Evolutionary conservation across 1,139 yeast species (phyloP).

Genomic region (Protomyces gravidus): DNA sequence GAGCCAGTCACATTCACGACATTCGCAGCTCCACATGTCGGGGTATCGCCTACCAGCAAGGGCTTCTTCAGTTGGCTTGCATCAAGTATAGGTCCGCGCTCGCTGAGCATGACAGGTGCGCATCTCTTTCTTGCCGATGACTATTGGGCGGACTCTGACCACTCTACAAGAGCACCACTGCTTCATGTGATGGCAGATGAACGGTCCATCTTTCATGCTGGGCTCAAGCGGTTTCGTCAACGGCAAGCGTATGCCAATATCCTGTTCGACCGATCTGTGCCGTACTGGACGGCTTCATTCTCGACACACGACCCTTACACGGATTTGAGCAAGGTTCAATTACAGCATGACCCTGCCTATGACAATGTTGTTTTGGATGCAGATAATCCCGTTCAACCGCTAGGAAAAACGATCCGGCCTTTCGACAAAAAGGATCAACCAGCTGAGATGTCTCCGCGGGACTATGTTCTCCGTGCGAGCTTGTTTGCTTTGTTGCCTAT

Average conservation of each 20-base stretch:
- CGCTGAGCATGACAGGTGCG: conserved; percentile 69
- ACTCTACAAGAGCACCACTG: conserved; percentile 45
- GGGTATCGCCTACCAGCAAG: conserved; percentile 50
- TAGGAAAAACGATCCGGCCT: conserved; percentile 1
- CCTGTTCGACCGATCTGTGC: conserved; percentile 65
- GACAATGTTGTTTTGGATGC: conserved; percentile 27
- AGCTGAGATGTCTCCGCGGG: conserved; percentile 5
- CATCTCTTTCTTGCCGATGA: conserved; percentile 54
- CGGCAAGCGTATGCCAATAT: conserved; percentile 66
- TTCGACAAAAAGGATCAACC: background rate
- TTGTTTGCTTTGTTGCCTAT: conserved; percentile 31
- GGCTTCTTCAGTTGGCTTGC: conserved; percentile 48
- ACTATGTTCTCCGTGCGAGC: conserved; percentile 21
- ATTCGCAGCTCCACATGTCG: conserved; percentile 89
- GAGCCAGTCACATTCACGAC: conserved; percentile 62
- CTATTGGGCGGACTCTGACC: background rate
- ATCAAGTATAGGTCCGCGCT: conserved; percentile 56
- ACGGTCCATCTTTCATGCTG: conserved; percentile 50
- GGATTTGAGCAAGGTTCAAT: conserved; percentile 35
- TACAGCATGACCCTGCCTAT: conserved; percentile 35
- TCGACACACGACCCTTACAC: conserved; percentile 49
- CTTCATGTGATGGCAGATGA: conserved; percentile 52
- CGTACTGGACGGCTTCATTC: conserved; percentile 53
- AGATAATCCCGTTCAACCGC: background rate
- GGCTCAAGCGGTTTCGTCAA: conserved; percentile 54